These are phyloP conservation scores for Arachnopeziza araneosa DNA, from an alignment of 2,329 filamentous ascomycete species.

Conservation along the genomic window DNA sequence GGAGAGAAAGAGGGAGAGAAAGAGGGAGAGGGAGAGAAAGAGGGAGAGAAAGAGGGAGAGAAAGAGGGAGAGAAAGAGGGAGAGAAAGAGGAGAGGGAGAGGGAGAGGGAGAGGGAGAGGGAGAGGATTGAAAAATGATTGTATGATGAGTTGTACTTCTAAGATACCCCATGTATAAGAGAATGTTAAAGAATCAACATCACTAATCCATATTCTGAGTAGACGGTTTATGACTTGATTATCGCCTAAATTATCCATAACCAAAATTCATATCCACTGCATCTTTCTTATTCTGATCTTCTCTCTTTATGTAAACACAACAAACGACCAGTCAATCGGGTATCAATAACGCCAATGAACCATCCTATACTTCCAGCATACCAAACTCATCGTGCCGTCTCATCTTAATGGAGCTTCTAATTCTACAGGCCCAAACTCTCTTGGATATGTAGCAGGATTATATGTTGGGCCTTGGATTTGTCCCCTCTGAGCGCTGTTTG, in stretches of 20 bases:
- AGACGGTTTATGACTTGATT: neutral
- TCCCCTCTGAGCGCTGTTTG: neutral
- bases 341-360: neutral
- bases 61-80: neutral
- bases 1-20: neutral
- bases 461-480: neutral
- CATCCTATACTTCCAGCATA: neutral
- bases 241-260: neutral
- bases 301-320: neutral
- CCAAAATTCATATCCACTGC: neutral
- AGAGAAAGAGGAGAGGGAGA: too few species aligned
- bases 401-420: neutral
- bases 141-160: neutral
- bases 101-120: too few species aligned
- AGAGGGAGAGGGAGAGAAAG: neutral
- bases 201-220: neutral
- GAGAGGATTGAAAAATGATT: neutral
- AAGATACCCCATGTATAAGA: neutral
- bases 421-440: neutral
- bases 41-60: neutral
- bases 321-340: neutral
- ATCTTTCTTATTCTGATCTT: neutral
- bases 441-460: neutral
- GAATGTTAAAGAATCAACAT: neutral
- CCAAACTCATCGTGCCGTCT: neutral